Base-by-base conservation (phyloP, 192 early-diverging fungal genomes). In the Spizellomyces punctatus region DNA sequence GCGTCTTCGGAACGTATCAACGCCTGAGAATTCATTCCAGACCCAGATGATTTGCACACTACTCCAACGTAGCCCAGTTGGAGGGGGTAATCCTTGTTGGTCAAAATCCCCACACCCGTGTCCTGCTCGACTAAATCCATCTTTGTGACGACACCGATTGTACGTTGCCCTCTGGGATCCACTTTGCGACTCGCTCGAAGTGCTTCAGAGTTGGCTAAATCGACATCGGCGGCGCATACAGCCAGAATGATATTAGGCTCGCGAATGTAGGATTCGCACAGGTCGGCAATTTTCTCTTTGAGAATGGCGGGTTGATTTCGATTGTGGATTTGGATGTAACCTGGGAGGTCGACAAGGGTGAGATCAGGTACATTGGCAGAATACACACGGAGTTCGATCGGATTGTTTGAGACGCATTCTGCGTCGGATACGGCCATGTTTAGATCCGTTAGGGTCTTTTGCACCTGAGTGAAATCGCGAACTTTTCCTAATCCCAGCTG, bases 211-310 rank as follows among this genome's bases (percentile, higher is more conserved):
- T 99, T 99, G 73, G 98, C 98, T 48, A 99, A 81, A 85, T 99
- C 98, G 10, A 93, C 92, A 80, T 98, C 97, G 21, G 96, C 98
- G 10, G 96, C 92, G 43, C 93, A 98, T 10, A 99, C 98, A 0
- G 98, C 95, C 52, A 99, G 82, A 72, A 99, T 97, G 71, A 99
- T 98, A 76, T 96, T 99, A 46, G 94, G 94, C 77, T 99, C 98
- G 48, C 86, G 87, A 79, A 98, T 96, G 71, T 99, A 98, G 68
- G 94, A 89, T 64, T 94, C 76, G 66, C 97, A 91, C 88, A 99
- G 94, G 44, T 98, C 96, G 61, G 91, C 84, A 67, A 99, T 99
- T 79, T 98, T 96, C 73, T 90, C 92, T 74, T 98, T 96, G 73
- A 99, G 94, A 66, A 95, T 93, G 67, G 91, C 92, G 55, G 98